Conservation (phyloP, 116 monocot genomes). For the Zostera marina region DNA sequence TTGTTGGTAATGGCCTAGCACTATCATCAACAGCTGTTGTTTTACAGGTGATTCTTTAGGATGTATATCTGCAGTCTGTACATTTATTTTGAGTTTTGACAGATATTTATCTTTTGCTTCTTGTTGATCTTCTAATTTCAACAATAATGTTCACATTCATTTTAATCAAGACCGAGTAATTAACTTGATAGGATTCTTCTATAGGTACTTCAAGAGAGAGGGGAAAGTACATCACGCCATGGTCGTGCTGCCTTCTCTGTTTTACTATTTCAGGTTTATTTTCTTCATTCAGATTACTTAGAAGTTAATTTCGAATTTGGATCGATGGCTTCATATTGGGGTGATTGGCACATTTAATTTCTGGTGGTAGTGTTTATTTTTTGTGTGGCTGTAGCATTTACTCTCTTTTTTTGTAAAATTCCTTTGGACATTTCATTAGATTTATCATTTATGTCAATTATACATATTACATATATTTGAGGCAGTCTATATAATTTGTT, state of each 20-base stretch:
- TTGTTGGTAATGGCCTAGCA: constrained; percentile 90
- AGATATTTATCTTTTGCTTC: neutral
- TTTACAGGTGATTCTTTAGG: constrained; percentile 37
- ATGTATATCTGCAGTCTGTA: too few relatives aligned
- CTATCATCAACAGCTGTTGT: constrained; percentile 93
- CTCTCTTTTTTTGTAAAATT: too few relatives aligned
- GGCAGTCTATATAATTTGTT: too few relatives aligned
- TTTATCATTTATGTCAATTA: too few relatives aligned
- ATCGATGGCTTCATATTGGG: too few relatives aligned
- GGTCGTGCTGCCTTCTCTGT: constrained; percentile 98
- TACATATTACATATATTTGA: too few relatives aligned
- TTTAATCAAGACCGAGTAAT: neutral
- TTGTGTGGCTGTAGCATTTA: too few relatives aligned
- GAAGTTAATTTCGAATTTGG: too few relatives aligned
- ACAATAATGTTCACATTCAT: neutral
- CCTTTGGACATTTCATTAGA: too few relatives aligned
- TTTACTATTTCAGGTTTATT: constrained; percentile 77
- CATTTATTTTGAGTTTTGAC: neutral
- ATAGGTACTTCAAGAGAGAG: constrained; percentile 93
- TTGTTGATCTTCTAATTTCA: neutral
- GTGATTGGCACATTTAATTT: too few relatives aligned
- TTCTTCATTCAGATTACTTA: neutral
- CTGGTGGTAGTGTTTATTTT: too few relatives aligned
- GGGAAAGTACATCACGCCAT: constrained; percentile 95
- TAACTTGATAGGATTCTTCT: constrained; percentile 2